phyloP scores from a whole-genome alignment of 768 basidiomycete species.

The Amyloporia xantha region DNA sequence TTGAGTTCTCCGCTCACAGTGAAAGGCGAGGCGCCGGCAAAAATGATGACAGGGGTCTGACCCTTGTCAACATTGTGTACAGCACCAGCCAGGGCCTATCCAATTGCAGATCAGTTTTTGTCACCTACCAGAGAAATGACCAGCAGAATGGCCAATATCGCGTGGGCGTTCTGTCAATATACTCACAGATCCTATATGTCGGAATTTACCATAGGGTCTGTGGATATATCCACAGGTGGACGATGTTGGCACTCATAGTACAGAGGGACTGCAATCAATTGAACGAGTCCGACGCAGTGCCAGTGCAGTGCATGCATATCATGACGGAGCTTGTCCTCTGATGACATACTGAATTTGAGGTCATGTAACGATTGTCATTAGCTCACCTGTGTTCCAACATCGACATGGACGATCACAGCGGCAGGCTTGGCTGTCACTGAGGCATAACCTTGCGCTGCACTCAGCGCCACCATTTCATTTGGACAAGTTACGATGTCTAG shows the following conservation, averaged over 20 bases:
- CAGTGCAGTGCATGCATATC: too few relatives aligned
- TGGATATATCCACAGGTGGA: too few relatives aligned
- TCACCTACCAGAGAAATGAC: too few relatives aligned
- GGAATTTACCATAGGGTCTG: too few relatives aligned
- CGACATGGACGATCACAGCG: conserved; percentile 69
- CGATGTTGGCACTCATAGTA: too few relatives aligned
- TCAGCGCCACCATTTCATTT: conserved; percentile 72
- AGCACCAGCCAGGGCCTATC: conserved; percentile 59
- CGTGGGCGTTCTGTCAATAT: too few relatives aligned
- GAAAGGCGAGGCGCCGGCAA: conserved; percentile 64
- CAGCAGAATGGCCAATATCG: too few relatives aligned
- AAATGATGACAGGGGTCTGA: conserved; percentile 59
- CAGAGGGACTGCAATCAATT: too few relatives aligned
- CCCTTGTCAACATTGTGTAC: conserved; percentile 65
- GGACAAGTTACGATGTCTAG: conserved; percentile 61
- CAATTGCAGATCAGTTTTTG: not conserved
- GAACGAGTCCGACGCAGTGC: too few relatives aligned
- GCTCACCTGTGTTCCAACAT: conserved; percentile 59
- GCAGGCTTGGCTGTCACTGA: conserved; percentile 62
- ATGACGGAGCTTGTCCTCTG: too few relatives aligned
- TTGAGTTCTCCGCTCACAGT: conserved; percentile 48
- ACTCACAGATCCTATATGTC: too few relatives aligned
- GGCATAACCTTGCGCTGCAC: conserved; percentile 65
- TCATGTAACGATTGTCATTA: not conserved
- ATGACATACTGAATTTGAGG: not conserved